These are phyloP conservation scores for Monilinia aucupariae DNA, from an alignment of 2,329 filamentous ascomycete species.

Conservation along the genomic window DNA sequence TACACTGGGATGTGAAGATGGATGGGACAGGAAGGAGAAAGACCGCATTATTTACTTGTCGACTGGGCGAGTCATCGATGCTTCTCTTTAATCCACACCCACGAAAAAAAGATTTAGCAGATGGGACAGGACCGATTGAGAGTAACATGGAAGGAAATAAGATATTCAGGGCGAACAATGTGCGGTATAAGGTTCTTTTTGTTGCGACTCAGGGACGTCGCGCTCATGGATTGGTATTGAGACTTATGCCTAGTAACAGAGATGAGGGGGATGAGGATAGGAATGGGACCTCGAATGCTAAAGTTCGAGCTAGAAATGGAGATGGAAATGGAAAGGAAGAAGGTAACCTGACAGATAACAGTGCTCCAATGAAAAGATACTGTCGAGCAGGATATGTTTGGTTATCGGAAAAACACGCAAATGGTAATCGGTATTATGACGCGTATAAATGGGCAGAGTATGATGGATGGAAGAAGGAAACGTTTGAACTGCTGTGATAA, in stretches of 20 bases:
- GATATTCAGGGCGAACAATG: neutral
- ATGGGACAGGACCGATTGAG: neutral
- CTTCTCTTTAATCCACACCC: neutral
- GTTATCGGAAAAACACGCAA: neutral
- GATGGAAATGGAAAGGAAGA: too few relatives aligned
- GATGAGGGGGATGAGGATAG: neutral
- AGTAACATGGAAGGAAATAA: neutral
- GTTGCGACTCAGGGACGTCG: neutral
- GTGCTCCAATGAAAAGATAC: neutral
- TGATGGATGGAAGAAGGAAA: neutral
- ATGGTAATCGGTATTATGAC: neutral
- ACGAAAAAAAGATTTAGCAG: neutral
- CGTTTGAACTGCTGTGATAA: neutral
- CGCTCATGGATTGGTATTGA: neutral
- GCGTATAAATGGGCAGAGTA: neutral
- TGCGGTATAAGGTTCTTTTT: neutral
- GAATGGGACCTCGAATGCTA: neutral
- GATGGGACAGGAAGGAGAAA: neutral
- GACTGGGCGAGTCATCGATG: neutral
- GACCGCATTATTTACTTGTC: neutral
- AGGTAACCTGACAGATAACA: neutral
- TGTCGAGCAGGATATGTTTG: neutral
- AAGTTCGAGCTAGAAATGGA: too few relatives aligned
- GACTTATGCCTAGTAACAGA: too few relatives aligned
- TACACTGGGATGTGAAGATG: neutral